phyloP scores from a whole-genome alignment of 169 alveolate genomes.

The Cyclospora cayetanensis region DNA sequence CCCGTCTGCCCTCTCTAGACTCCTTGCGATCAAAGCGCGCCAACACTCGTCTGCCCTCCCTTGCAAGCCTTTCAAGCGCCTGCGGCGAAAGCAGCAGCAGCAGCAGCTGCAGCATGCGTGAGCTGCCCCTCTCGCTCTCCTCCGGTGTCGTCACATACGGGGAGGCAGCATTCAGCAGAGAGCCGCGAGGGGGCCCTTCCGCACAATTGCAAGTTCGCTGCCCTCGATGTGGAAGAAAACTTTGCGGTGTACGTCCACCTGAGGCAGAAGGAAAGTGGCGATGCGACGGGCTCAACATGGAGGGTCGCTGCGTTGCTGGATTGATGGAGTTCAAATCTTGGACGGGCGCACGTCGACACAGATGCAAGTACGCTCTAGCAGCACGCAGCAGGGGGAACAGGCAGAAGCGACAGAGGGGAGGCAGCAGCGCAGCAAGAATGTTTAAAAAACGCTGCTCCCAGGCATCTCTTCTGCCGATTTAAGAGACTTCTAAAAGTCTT shows the following conservation, averaged over 20 bases:
- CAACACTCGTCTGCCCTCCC: not conserved
- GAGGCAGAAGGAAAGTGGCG: conserved; percentile 68
- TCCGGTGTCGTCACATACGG: not conserved
- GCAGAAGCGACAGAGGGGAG: too few species aligned
- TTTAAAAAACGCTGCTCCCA: too few species aligned
- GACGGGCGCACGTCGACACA: conserved; percentile 55
- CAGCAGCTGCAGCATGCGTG: not conserved
- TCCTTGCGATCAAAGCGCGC: not conserved
- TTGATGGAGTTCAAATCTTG: conserved; percentile 56
- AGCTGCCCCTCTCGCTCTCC: not conserved
- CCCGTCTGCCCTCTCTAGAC: not conserved
- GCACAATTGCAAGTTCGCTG: conserved; percentile 10
- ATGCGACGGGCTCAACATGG: conserved; percentile 50
- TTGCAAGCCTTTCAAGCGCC: not conserved
- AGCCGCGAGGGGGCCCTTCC: not conserved
- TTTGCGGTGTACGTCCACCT: not conserved
- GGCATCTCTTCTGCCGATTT: too few species aligned
- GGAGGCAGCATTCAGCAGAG: not conserved
- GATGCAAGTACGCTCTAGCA: conserved; percentile 36
- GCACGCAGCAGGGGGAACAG: too few species aligned
- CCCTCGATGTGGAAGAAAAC: conserved; percentile 60
- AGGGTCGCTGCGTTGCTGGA: conserved; percentile 64
- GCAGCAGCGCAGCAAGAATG: too few species aligned
- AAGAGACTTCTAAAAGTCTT: too few species aligned
- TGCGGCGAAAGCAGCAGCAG: conserved; percentile 25